Evolutionary conservation across 1,284 basidiomycete genomes (phyloP), one percentile per base, ranked within the genome.

Genomic region (Cutaneotrichosporon dermatis): DNA sequence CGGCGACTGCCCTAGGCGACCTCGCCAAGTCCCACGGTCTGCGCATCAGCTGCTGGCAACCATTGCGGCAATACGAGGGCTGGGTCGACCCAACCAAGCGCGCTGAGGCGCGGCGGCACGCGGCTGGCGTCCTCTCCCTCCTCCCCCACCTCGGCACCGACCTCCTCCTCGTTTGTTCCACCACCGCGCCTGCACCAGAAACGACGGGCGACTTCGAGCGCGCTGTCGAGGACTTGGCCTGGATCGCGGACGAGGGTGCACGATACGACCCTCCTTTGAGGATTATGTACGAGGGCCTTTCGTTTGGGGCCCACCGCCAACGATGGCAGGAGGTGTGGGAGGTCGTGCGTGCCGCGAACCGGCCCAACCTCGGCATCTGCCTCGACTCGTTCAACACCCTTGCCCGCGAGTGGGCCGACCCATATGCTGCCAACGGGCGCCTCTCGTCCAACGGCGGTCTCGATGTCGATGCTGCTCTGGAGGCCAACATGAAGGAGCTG

Each of bases 341-440:
- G 16, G 52, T 58, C 6, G 40, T 58, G n/a, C 16, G 16, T 8
- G 8, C n/a, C 8, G 57, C 40, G 9, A 39, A 58, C 52, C 52
- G 51, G 3, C 46, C 45, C 39, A 58, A 58, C 51, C 10, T 58
- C 34, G 57, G 57, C 15, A 36, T 58, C 33, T n/a, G 11, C 12
- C 57, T 58, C 15, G 57, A 58, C 16, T 54, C 52, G n/a, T 58
- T 58, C 57, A 58, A 58, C 52, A 42, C 15, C 6, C 52, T 58
- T 11, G 57, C 39, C 2, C 25, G 35, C 7, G 39, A 43, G 16
- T 58, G 57, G 57, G 57, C 57, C 2, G 57, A 58, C 46, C 57
- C 57, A 4, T 50, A 46, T 8, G 1, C 39, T 11, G 1, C 39
- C 1, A 8, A 13, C 9, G 57, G 57, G 12, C 25, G 41, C 7